A percentile compares a stretch with the other conserved stretches of the same genome.
These are phyloP conservation scores for Bipolaris victoriae DNA, from an alignment of 2,329 filamentous ascomycete genomes.

Conservation along the genomic window DNA sequence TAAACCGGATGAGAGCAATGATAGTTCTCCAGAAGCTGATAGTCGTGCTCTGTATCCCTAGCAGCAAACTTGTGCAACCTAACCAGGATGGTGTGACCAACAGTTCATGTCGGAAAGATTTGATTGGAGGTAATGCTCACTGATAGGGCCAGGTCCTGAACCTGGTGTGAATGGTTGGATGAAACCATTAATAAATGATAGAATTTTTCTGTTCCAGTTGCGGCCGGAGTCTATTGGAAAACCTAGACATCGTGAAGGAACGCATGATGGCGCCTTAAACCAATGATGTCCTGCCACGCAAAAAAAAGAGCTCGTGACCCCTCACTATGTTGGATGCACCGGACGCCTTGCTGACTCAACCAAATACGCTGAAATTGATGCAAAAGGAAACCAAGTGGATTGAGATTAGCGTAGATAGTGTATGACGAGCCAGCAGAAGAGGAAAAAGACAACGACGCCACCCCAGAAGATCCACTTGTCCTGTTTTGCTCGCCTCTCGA, in stretches of 20 bases:
- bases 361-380: neutral
- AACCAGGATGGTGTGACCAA: neutral
- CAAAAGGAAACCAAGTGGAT: neutral
- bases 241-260: neutral
- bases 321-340: neutral
- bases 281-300: neutral
- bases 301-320: neutral
- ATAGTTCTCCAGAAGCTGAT: neutral
- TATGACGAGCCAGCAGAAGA: conserved; percentile 90
- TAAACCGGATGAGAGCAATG: neutral
- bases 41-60: neutral
- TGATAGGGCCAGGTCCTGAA: too few relatives aligned
- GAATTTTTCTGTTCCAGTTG: neutral
- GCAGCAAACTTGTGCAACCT: neutral
- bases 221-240: neutral
- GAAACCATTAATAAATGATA: neutral
- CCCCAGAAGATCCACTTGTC: conserved; percentile 98
- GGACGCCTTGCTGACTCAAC: neutral
- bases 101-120: neutral
- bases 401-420: conserved; percentile 70
- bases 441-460: conserved; percentile 83
- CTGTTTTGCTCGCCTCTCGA: conserved; percentile 87
- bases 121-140: neutral
- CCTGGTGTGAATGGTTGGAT: neutral
- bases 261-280: neutral